Base-by-base conservation (phyloP, 305 asterid species). In the Caryopteris hybrid region DNA sequence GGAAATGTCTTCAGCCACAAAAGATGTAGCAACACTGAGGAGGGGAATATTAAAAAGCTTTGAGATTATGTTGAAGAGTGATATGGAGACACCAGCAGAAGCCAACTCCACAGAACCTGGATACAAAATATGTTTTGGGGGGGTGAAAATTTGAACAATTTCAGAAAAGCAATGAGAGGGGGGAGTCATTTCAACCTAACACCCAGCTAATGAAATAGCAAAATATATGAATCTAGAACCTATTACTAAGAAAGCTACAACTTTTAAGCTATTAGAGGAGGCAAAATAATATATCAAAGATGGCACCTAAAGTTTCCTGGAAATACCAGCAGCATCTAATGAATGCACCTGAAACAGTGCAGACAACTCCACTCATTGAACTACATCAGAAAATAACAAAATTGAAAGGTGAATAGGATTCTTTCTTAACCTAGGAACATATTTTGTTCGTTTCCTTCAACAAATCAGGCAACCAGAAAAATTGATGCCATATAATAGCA, bases 1-100 rank as follows among this genome's bases (percentile, higher is more conserved):
- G 47, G 99, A 82, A 60, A 93, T 77, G 57, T 93, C 99, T 80
- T 93, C 96, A 60, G 97, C 99, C 80, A 93, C 99, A 79, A 93
- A 90, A 51, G 99, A 90, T 65, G 99, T 90, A 54, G 99, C 87
- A 59, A 93, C 92, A 46, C 97, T 91, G 45, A 93, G 95, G 76
- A 93, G 96, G 50, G 99, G 99, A 63, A 93, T 78, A 74, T 93
- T 93, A 52, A 93, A 90, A 27, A 93, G 88, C 83, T 93, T 93
- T 2, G 99, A 88, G 58, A 93, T 80, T 53, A 80, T 84, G 82
- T 93, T 93, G 73, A 88, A 93, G 66, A 93, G 84, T 65, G 97
- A 83, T 56, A 88, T 81, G 76, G 99, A 93, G 69, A 90, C 92
- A 74, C 89, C 96, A 78, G 97, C 96, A 66, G 96, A 93, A 76